A percentile compares a stretch with the other conserved stretches of the same genome.
Conservation (phyloP, 495 filamentous ascomycete genomes). For the Hypoxylon lienhwacheense region DNA sequence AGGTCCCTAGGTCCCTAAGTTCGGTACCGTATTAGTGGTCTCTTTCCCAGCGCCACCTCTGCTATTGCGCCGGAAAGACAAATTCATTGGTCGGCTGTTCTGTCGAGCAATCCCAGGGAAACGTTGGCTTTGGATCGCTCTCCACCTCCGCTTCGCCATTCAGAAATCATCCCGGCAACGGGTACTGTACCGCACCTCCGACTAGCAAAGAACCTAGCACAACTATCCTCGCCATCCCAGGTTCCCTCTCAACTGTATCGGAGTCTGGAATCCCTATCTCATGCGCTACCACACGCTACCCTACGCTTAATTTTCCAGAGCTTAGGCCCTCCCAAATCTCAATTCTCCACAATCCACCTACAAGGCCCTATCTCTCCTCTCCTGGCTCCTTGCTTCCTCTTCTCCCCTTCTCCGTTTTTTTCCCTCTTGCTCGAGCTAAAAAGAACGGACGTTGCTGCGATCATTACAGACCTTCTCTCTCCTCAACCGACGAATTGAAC, state of each 20-base stretch:
- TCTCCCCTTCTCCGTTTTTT: constrained; percentile 23
- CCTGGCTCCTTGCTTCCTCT: constrained; percentile 16
- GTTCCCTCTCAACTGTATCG: constrained; percentile 23
- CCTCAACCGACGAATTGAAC: constrained; percentile 21
- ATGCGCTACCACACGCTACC: constrained; percentile 29
- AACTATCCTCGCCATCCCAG: constrained; percentile 9
- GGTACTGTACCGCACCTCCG: constrained; percentile 38
- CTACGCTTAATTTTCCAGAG: constrained; percentile 35
- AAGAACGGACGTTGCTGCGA: constrained; percentile 34
- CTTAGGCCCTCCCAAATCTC: constrained; percentile 34
- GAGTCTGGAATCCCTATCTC: constrained; percentile 37
- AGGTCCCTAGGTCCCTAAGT: constrained; percentile 1
- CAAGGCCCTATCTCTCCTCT: constrained; percentile 25
- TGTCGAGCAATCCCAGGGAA: constrained; percentile 22
- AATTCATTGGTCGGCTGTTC: constrained; percentile 31
- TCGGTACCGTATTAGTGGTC: constrained; percentile 12
- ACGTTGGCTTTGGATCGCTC: constrained; percentile 29
- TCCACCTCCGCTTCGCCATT: constrained; percentile 37
- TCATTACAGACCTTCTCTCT: constrained; percentile 18
- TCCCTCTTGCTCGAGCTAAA: constrained; percentile 23
- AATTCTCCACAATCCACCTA: constrained; percentile 35
- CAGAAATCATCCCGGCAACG: constrained; percentile 34
- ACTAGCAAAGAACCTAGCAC: constrained; percentile 25
- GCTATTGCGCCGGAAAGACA: constrained; percentile 8
- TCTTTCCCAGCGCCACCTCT: constrained; percentile 24